A percentile compares a stretch with the other conserved stretches of the same genome.
These are phyloP conservation scores for Berberis vulgaris DNA, from an alignment of 164 flowering plant species.

Conservation along the genomic window DNA sequence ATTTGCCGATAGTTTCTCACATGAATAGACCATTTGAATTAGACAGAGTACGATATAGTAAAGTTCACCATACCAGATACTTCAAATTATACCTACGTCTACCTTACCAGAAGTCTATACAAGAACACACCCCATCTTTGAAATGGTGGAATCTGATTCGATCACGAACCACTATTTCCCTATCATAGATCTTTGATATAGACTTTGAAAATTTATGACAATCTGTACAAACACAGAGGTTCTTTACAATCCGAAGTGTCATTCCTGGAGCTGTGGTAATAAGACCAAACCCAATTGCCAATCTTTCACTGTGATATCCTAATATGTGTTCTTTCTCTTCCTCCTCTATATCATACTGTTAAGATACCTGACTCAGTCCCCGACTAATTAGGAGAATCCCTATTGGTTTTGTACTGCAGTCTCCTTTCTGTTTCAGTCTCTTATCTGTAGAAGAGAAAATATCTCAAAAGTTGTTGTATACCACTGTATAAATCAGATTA, in stretches of 20 bases:
- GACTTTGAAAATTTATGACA: constrained; percentile 9
- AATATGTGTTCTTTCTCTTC: constrained; percentile 13
- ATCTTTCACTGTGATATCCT: constrained; percentile 12
- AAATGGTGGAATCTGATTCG: constrained; percentile 14
- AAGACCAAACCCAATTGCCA: constrained; percentile 12
- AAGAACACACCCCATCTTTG: constrained; percentile 12
- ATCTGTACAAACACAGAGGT: constrained; percentile 10
- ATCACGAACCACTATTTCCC: constrained; percentile 14
- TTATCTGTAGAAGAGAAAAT: no score
- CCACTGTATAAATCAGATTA: no score
- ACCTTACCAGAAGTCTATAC: background rate
- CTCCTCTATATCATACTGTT: constrained; percentile 14
- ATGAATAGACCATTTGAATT: no score
- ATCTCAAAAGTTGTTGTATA: no score
- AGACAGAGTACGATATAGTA: no score
- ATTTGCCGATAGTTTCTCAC: no score
- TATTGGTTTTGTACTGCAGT: no score
- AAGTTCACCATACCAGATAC: no score
- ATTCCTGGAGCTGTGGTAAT: constrained; percentile 6
- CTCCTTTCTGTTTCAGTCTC: no score
- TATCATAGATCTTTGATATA: constrained; percentile 10
- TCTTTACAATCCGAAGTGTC: constrained; percentile 8
- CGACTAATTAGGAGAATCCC: no score
- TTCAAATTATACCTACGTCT: background rate
- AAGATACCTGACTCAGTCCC: no score